Conservation (phyloP, 345 rosid species). For the Streptanthus diversifolius region DNA sequence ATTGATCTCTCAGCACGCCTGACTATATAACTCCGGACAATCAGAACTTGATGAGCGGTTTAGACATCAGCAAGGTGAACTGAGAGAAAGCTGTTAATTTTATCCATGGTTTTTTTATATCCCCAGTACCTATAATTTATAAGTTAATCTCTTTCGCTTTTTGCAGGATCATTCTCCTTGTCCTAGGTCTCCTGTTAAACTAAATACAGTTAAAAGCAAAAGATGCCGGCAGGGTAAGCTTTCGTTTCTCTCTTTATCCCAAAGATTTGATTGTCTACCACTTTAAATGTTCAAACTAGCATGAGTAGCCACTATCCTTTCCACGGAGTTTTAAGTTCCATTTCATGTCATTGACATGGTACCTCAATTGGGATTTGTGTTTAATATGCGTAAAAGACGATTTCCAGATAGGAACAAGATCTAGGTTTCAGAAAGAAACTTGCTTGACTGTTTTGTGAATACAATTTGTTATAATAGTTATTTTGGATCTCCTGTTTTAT, state of each 20-base stretch:
- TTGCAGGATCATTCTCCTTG: conserved; percentile 68
- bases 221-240: conserved; percentile 55
- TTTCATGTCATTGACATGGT: too few relatives aligned
- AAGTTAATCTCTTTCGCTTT: background rate
- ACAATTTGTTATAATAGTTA: background rate
- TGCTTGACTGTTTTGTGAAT: background rate
- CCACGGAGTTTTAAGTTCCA: too few relatives aligned
- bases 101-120: background rate
- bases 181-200: conserved; percentile 90
- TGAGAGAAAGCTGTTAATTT: background rate
- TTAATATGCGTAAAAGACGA: too few relatives aligned
- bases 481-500: background rate
- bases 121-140: background rate
- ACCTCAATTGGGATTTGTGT: too few relatives aligned
- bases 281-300: too few relatives aligned
- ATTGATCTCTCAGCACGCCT: conserved; percentile 70
- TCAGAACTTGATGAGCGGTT: conserved; percentile 50
- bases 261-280: too few relatives aligned
- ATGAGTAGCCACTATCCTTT: too few relatives aligned
- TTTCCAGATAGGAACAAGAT: background rate
- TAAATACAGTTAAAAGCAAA: conserved; percentile 55
- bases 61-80: conserved; percentile 64
- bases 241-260: background rate
- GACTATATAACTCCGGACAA: conserved; percentile 93
- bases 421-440: background rate